Conservation (phyloP, 768 basidiomycete genomes). For the Leccinellum albellum region DNA sequence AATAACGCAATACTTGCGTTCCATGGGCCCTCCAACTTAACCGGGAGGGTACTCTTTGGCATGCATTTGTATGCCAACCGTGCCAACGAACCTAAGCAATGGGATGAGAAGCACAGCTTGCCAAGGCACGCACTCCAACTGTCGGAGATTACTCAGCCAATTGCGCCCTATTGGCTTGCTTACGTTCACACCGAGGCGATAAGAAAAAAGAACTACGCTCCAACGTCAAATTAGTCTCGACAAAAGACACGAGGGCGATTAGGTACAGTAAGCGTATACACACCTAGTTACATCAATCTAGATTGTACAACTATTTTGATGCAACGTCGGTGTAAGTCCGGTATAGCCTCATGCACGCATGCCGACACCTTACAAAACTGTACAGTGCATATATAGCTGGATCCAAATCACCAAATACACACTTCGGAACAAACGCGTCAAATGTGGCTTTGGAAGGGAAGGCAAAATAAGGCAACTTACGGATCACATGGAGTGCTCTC, state of each 20-base stretch:
- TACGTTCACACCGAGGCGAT: slow-evolving; percentile 2
- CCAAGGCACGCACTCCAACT: slow-evolving; percentile 15
- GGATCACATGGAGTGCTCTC: slow-evolving; percentile 9
- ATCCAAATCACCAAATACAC: not conserved
- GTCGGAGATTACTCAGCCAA: not conserved
- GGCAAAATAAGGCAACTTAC: not conserved
- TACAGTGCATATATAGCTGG: not conserved
- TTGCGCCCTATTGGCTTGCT: not conserved
- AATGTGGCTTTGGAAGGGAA: not conserved
- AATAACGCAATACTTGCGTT: not conserved
- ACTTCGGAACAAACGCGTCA: not conserved
- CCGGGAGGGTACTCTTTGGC: not conserved
- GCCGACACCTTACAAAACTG: not conserved
- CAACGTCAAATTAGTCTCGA: not conserved
- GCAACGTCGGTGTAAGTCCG: slow-evolving; percentile 1
- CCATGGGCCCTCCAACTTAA: not conserved
- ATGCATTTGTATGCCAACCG: not conserved
- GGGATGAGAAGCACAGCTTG: slow-evolving; percentile 14
- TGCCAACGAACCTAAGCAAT: not conserved
- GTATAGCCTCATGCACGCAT: not conserved
- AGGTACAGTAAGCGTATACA: not conserved
- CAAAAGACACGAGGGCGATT: slow-evolving; percentile 10
- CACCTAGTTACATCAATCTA: not conserved
- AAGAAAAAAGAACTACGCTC: not conserved
- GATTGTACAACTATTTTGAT: not conserved